These are phyloP conservation scores for Avena sativa DNA, from an alignment of 176 grass and related monocot species.

Conservation along the genomic window DNA sequence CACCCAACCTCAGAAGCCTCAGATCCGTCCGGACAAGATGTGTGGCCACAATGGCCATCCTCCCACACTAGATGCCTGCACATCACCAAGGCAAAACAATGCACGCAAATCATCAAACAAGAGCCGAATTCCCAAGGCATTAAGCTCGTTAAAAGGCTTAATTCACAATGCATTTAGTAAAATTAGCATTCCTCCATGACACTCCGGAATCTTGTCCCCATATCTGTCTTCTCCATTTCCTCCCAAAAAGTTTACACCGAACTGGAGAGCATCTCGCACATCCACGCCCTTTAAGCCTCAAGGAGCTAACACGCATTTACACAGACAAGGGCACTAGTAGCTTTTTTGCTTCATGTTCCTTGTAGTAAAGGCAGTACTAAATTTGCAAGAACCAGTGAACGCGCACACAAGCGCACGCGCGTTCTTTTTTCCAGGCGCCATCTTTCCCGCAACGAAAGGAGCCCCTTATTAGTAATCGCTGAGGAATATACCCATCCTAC, in stretches of 20 bases:
- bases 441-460: constrained; percentile 4
- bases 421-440: constrained; percentile 30
- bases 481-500: constrained; percentile 41
- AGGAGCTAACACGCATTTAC: constrained; percentile 11
- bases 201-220: neutral
- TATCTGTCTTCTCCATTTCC: neutral
- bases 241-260: constrained; percentile 3
- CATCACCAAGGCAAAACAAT: constrained; percentile 33
- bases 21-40: constrained; percentile 44
- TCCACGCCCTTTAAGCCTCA: neutral
- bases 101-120: constrained; percentile 21
- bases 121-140: constrained; percentile 10
- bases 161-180: constrained; percentile 2
- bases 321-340: neutral
- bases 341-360: constrained; percentile 4
- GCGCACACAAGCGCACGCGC: neutral
- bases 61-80: constrained; percentile 90
- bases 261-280: constrained; percentile 1
- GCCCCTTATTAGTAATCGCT: constrained; percentile 34
- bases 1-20: constrained; percentile 45
- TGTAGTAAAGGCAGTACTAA: constrained; percentile 22
- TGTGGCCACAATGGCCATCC: constrained; percentile 69
- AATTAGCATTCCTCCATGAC: constrained; percentile 20
- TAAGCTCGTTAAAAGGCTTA: constrained; percentile 18
- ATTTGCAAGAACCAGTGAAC: constrained; percentile 37